A percentile compares a stretch with the other conserved stretches of the same genome.
Evolutionary conservation across 176 grass and related monocot species (phyloP).

Genomic region (Leersia perrieri): DNA sequence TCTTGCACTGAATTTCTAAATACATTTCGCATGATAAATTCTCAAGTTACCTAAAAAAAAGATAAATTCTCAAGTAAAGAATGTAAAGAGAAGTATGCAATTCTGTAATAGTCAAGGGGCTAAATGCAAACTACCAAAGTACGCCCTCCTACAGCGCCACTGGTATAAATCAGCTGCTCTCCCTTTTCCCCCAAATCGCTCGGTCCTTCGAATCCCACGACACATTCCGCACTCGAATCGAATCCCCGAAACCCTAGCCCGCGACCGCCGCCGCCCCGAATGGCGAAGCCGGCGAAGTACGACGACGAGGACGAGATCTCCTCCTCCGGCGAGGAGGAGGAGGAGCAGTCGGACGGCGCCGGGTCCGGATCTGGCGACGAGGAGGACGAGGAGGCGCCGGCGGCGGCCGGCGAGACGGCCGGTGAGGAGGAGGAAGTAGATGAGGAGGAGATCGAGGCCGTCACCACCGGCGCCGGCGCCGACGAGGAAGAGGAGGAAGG

Average conservation of each 20-base stretch:
- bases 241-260: constrained; percentile 27
- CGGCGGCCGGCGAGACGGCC: neutral
- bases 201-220: neutral
- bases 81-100: neutral
- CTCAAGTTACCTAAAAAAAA: neutral
- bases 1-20: neutral
- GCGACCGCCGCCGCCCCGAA: constrained; percentile 17
- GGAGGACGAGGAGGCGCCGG: constrained; percentile 28
- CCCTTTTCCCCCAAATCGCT: neutral
- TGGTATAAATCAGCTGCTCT: neutral
- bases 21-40: neutral
- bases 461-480: constrained; percentile 44
- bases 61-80: neutral
- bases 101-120: fast-evolving
- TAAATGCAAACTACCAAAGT: neutral
- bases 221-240: constrained; percentile 15
- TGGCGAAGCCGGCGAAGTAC: constrained; percentile 68
- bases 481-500: constrained; percentile 37
- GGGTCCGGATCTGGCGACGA: constrained; percentile 30
- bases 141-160: neutral
- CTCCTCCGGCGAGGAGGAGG: constrained; percentile 49
- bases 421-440: constrained; percentile 53
- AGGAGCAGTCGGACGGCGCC: constrained; percentile 45
- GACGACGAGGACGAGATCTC: constrained; percentile 51
- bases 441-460: constrained; percentile 73